These are phyloP conservation scores for Penicillium sp. DNA, from an alignment of 2,329 filamentous ascomycete genomes.

Conservation along the genomic window DNA sequence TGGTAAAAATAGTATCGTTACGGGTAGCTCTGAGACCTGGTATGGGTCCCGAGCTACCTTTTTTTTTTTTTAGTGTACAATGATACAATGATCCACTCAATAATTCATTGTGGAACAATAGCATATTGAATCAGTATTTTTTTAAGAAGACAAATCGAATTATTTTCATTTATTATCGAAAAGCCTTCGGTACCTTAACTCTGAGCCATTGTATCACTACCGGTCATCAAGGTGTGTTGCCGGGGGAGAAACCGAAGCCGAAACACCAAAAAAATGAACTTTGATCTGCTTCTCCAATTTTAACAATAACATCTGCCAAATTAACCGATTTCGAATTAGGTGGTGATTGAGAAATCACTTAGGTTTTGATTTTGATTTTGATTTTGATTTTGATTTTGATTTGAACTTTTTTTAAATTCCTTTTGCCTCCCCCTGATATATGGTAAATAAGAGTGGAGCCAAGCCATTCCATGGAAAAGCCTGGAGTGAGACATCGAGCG, in stretches of 20 bases:
- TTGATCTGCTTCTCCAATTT: not conserved
- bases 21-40: constrained; percentile 3
- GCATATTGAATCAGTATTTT: too few relatives aligned
- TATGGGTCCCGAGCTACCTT: not conserved
- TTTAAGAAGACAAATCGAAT: too few relatives aligned
- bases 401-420: too few relatives aligned
- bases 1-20: constrained; percentile 6
- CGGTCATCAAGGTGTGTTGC: not conserved
- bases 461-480: constrained; percentile 2
- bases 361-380: too few relatives aligned
- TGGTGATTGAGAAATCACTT: too few relatives aligned
- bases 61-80: not conserved
- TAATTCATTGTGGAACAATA: too few relatives aligned
- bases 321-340: too few relatives aligned
- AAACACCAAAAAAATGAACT: not conserved
- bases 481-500: constrained; percentile 18
- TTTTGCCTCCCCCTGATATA: not conserved
- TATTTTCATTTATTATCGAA: too few relatives aligned
- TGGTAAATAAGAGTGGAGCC: not conserved
- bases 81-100: not conserved
- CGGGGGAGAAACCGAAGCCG: not conserved
- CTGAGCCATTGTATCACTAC: not conserved
- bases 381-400: too few relatives aligned
- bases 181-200: too few relatives aligned
- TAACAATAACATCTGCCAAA: too few relatives aligned